These are phyloP conservation scores for Backusella liffmaniae DNA, from an alignment of 192 early-diverging fungal species.

Conservation along the genomic window DNA sequence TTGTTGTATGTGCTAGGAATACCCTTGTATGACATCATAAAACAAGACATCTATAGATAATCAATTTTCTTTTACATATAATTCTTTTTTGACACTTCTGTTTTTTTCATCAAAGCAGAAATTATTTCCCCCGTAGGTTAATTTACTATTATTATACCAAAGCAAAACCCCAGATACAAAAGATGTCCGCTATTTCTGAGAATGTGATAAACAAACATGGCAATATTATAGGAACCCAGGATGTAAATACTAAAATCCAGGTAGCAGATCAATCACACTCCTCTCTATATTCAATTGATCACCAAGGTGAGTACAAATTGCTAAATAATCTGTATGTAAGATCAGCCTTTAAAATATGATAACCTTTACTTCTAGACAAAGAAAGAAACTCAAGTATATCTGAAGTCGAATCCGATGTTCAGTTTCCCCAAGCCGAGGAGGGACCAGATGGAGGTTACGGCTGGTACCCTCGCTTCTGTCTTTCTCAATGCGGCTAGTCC, in stretches of 20 bases:
- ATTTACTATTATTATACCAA: not conserved
- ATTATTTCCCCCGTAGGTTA: not conserved
- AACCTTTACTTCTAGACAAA: not conserved
- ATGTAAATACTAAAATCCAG: not conserved
- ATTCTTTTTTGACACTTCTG: not conserved
- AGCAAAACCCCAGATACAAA: not conserved
- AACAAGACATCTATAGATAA: conserved; percentile 72
- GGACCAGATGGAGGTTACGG: conserved; percentile 36
- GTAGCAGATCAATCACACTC: not conserved
- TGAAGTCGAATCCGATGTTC: not conserved
- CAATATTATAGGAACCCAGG: not conserved
- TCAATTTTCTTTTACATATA: not conserved
- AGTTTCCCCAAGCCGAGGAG: not conserved
- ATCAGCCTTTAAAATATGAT: too few relatives aligned
- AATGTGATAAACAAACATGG: not conserved
- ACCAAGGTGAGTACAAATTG: not conserved
- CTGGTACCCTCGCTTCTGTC: too few relatives aligned
- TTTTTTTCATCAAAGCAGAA: not conserved
- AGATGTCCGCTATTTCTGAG: not conserved
- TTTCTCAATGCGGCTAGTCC: too few relatives aligned
- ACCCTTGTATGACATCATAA: conserved; percentile 99
- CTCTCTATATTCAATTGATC: not conserved
- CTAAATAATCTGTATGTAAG: not conserved
- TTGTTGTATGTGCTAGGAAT: conserved; percentile 98
- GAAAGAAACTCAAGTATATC: not conserved